Evolutionary conservation across 108 stramenopile species (phyloP).

Genomic region (Tribonema minus): DNA sequence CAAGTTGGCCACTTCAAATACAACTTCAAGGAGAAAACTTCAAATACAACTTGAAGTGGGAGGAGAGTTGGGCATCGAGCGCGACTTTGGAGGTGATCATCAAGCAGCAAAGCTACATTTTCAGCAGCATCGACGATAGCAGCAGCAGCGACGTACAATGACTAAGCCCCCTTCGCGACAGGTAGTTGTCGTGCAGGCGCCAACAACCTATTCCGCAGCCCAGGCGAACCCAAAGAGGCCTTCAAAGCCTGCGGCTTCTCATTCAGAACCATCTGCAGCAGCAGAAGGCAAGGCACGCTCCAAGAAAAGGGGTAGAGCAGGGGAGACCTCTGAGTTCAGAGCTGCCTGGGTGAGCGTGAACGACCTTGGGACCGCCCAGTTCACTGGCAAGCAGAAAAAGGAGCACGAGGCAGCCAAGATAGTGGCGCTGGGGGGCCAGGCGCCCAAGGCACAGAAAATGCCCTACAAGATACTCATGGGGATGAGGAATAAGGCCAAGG

Average conservation of each 20-base stretch:
- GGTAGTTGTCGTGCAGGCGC: not conserved
- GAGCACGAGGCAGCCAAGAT: slow-evolving; percentile 33
- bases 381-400: slow-evolving; percentile 40
- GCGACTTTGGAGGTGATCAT: too few species aligned
- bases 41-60: too few species aligned
- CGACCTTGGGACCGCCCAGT: slow-evolving; percentile 31
- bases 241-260: not conserved
- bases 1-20: too few species aligned
- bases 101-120: too few species aligned
- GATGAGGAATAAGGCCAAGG: slow-evolving; percentile 22
- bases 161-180: too few species aligned
- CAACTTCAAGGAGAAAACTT: too few species aligned
- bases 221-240: not conserved
- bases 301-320: not conserved
- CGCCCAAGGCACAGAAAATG: slow-evolving; percentile 24
- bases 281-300: not conserved
- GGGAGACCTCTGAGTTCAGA: not conserved
- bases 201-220: not conserved
- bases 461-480: slow-evolving; percentile 40
- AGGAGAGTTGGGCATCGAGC: too few species aligned
- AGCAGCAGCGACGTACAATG: too few species aligned
- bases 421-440: slow-evolving; percentile 35
- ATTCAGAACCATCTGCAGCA: not conserved
- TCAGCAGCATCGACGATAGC: too few species aligned
- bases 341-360: slow-evolving; percentile 14